Base-by-base conservation (phyloP, 2,329 filamentous ascomycete genomes). In the Aurifilum marmelostoma region DNA sequence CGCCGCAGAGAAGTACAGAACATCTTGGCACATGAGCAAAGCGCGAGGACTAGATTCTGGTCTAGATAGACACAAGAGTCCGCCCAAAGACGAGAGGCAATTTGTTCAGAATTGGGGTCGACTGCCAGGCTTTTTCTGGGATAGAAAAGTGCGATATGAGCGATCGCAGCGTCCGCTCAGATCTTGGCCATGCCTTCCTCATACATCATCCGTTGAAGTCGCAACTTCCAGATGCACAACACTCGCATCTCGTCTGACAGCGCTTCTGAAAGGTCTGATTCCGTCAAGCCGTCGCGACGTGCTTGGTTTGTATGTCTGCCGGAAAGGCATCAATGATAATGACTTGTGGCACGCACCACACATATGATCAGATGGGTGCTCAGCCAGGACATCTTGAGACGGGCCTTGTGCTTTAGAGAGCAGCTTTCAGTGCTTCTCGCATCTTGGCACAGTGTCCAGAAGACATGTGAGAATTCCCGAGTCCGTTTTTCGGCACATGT, bases 1-100 rank as follows among this genome's bases (percentile, higher is more conserved):
- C 76, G 76, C 29, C 79, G 76, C 1, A 85, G 73, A 5, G 79
- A 80, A 5, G 79, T 77, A 63, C 79, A 82, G 70, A 83, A 80
- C 75, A 81, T 78, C 14, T 54, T 60, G 24, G 21, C 12, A 47
- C 16, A n/a, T 21, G 29, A 24, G 9, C 5, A 9, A 9, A 27
- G 14, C 2, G 8, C 2, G 32, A 29, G n/a, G 59, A n/a, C n/a
- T n/a, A n/a, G n/a, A 24, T 41, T 14, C 5, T 43, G 34, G n/a
- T 8, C 9, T 43, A n/a, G 14, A 56, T n/a, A n/a, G n/a, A n/a
- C n/a, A n/a, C n/a, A n/a, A n/a, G n/a, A n/a, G n/a, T n/a, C n/a
- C n/a, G n/a, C n/a, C n/a, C n/a, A n/a, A n/a, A n/a, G n/a, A n/a
- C n/a, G n/a, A n/a, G n/a, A n/a, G 24, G 50, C n/a, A 18, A 56